These are phyloP conservation scores for Mrakia frigida DNA, from an alignment of 768 basidiomycete species.

Conservation along the genomic window DNA sequence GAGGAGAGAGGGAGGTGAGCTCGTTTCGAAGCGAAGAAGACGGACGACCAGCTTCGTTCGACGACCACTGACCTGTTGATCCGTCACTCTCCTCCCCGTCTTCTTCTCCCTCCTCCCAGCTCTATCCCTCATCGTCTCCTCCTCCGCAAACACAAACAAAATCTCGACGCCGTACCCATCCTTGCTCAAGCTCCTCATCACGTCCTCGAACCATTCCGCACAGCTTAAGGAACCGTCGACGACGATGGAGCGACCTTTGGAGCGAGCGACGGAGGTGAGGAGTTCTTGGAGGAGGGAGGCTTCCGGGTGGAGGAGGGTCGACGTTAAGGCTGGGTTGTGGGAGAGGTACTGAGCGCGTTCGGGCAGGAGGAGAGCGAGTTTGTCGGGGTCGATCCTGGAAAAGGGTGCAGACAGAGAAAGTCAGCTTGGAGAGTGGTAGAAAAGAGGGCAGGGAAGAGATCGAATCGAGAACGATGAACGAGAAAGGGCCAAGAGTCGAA, in stretches of 20 bases:
- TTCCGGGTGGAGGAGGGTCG: constrained; percentile 39
- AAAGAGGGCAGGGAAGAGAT: not conserved
- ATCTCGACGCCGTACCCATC: constrained; percentile 38
- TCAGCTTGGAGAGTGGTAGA: not conserved
- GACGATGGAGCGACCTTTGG: constrained; percentile 35
- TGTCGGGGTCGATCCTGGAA: constrained; percentile 41
- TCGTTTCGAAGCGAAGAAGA: not conserved
- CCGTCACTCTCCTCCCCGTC: constrained; percentile 35
- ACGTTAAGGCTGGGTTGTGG: constrained; percentile 16
- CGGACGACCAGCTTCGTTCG: not conserved
- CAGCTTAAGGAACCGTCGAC: constrained; percentile 40
- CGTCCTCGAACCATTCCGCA: constrained; percentile 37
- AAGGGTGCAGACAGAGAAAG: not conserved
- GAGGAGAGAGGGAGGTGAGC: not conserved
- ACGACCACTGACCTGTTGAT: not conserved
- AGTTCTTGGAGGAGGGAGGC: constrained; percentile 40
- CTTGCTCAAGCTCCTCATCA: constrained; percentile 34
- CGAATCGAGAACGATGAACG: not conserved
- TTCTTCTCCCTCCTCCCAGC: constrained; percentile 36
- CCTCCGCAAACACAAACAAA: constrained; percentile 38
- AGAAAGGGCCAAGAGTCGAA: no score
- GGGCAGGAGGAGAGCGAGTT: constrained; percentile 38
- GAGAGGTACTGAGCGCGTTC: constrained; percentile 39
- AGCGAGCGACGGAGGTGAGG: constrained; percentile 35
- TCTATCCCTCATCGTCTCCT: constrained; percentile 37